A percentile compares a stretch with the other conserved stretches of the same genome.
Conservation (phyloP, 2,329 filamentous ascomycete species). For the Ascomycota sp. region DNA sequence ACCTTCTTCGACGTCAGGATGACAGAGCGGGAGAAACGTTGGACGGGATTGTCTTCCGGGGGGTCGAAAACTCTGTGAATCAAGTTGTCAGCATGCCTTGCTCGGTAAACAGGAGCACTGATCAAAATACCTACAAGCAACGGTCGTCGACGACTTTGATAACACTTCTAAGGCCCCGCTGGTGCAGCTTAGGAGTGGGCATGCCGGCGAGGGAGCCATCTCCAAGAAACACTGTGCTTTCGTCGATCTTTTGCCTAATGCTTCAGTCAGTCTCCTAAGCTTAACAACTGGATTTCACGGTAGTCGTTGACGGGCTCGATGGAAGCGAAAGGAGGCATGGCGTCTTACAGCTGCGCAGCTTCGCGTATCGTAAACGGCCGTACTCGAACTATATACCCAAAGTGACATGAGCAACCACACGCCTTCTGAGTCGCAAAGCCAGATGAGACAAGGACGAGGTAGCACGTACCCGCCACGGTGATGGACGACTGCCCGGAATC, state of each 20-base stretch:
- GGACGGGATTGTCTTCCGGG: constrained; percentile 81
- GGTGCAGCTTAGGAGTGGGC: constrained; percentile 64
- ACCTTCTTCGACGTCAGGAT: constrained; percentile 73
- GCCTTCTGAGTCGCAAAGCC: neutral
- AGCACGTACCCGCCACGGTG: constrained; percentile 30
- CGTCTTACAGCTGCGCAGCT: constrained; percentile 62
- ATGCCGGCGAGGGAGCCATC: constrained; percentile 84
- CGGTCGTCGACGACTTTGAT: constrained; percentile 94
- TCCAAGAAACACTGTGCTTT: constrained; percentile 80
- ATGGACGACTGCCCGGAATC: constrained; percentile 29
- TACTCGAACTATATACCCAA: constrained; percentile 33
- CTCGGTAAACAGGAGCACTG: no score
- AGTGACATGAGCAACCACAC: constrained; percentile 8
- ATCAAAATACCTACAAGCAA: constrained; percentile 51
- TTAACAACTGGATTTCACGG: neutral
- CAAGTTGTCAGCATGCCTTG: neutral
- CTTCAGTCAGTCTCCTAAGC: constrained; percentile 1
- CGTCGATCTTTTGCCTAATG: constrained; percentile 45
- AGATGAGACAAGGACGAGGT: neutral
- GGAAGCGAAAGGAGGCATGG: neutral
- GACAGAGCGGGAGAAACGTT: constrained; percentile 67
- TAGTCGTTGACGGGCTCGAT: neutral
- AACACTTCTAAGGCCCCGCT: constrained; percentile 73
- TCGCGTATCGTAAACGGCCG: constrained; percentile 70
- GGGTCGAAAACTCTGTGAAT: constrained; percentile 78